Evolutionary conservation across 257 asterid genomes (phyloP), one percentile per base, ranked within the genome.

Genomic region (Apocynum venetum): DNA sequence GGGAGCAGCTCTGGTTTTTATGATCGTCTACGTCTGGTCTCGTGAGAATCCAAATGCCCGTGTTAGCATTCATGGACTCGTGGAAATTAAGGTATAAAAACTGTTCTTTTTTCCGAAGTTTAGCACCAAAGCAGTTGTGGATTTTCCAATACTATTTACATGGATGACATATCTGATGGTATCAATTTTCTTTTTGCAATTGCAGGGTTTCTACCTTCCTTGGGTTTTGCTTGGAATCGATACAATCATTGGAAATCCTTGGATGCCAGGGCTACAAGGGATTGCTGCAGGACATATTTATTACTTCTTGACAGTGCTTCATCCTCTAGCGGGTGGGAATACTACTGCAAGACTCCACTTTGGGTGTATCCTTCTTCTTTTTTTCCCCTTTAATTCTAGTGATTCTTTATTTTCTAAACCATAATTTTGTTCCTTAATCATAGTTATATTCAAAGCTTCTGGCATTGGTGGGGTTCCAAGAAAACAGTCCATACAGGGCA

Each of bases 11-110:
- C 43, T 89, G 63, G 87, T 89, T 72, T 83, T 61, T 66, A 73
- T 87, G 88, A 36, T 89, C 25, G 85, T 66, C 11, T 89, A 89
- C 38, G 78, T 85, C 11, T 89, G 92, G 92, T 81, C 84, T 12
- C 84, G 92, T 41, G 92, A 89, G 70, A 86, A 85, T 78, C 89
- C 89, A 60, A 85, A 85, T 82, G 85, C 84, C 36, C 89, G 90
- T 52, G 53, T 89, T 79, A 89, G 84, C 76, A 31, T 89, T 20
- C 84, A 89, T 7, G 80, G 78, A 14, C 84, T 89, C 10, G 83
- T 89, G 44, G 87, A 89, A 71, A 80, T 89, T 68, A 89, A 87
- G 90, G 92, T 85, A 82, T n/a, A 60, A 47, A n/a, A 6, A 47
- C 56, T 25, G 31, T 25, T 25, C 31, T 25, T 25, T 25, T 25